Base-by-base conservation (phyloP, 352 stramenopile genomes). In the Phytopythium delawarense region DNA sequence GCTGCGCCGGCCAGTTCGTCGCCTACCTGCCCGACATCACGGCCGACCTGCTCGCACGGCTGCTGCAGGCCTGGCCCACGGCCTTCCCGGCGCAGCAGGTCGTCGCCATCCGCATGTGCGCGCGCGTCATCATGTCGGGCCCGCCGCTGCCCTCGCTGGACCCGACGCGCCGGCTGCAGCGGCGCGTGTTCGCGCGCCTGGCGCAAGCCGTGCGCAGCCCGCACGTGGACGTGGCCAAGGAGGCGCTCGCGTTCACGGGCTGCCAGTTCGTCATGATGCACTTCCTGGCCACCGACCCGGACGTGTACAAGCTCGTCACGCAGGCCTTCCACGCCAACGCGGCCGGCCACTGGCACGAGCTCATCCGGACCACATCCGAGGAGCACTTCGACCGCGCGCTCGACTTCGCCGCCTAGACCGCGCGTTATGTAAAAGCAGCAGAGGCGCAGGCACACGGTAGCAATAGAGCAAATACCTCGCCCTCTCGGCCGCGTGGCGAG, bases 71-170 rank as follows among this genome's bases (percentile, higher is more conserved):
- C 23, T 95, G 87, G 87, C 87, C 87, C 12, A 70, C 70, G n/a
- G 72, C 74, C 12, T 89, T 77, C 62, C 87, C 87, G 6, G 73
- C 77, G 39, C 74, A 89, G 54, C 76, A 95, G 57, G 79, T 92
- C 6, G 72, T 88, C 12, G 84, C 87, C 11, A 91, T 89, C 62
- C 87, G 84, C 34, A 91, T 91, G 78, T 53, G 89, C 20, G 87
- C 87, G n/a, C 87, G 87, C 35, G 78, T 95, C 25, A 73, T 95
- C 50, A 93, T 95, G 82, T 91, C 84, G 9, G 86, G 84, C 18
- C 78, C 82, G 7, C 86, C 82, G 44, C 65, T 89, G 21, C 66
- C 82, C 57, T 72, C 76, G 57, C 57, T 89, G 0, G 76, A 87
- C 18, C 20, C 58, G 20, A 68, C 63, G 8, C 46, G 64, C 12